Evolutionary conservation across 1,284 basidiomycete genomes (phyloP).

Genomic region (Leccinum solheimii): DNA sequence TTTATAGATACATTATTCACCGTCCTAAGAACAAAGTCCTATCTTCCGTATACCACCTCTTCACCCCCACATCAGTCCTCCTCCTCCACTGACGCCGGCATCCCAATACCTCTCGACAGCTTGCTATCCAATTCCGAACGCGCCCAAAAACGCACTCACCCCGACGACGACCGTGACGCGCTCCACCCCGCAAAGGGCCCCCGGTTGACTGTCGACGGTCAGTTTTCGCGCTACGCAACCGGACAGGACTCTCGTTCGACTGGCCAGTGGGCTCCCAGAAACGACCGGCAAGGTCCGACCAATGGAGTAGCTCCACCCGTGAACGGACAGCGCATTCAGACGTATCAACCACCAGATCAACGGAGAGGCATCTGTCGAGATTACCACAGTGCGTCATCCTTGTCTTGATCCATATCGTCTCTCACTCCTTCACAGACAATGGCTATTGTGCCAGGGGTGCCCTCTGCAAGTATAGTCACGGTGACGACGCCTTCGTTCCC

Average conservation of each 20-base stretch:
- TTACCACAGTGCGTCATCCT: constrained; percentile 75
- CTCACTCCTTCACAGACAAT: constrained; percentile 53
- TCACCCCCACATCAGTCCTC: constrained; percentile 33
- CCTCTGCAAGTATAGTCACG: constrained; percentile 92
- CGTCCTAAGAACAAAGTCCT: constrained; percentile 78
- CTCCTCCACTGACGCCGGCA: constrained; percentile 56
- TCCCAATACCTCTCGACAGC: constrained; percentile 75
- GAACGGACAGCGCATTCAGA: constrained; percentile 52
- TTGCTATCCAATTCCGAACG: constrained; percentile 55
- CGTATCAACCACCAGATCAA: constrained; percentile 68
- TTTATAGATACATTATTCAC: constrained; percentile 88
- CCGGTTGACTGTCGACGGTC: constrained; percentile 58
- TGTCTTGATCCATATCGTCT: constrained; percentile 1
- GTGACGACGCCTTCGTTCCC: constrained; percentile 76
- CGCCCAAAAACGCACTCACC: constrained; percentile 61
- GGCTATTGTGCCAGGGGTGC: constrained; percentile 90
- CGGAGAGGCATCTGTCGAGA: constrained; percentile 79
- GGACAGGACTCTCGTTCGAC: constrained; percentile 44
- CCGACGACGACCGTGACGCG: constrained; percentile 59
- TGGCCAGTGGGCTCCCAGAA: constrained; percentile 41
- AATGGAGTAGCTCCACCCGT: constrained; percentile 31
- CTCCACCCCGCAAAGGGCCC: constrained; percentile 68
- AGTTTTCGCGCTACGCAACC: constrained; percentile 60
- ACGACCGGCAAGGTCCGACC: constrained; percentile 33
- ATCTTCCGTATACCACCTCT: constrained; percentile 65